These are phyloP conservation scores for Leccinum longicurvipes DNA, from an alignment of 768 basidiomycete species.

Conservation along the genomic window DNA sequence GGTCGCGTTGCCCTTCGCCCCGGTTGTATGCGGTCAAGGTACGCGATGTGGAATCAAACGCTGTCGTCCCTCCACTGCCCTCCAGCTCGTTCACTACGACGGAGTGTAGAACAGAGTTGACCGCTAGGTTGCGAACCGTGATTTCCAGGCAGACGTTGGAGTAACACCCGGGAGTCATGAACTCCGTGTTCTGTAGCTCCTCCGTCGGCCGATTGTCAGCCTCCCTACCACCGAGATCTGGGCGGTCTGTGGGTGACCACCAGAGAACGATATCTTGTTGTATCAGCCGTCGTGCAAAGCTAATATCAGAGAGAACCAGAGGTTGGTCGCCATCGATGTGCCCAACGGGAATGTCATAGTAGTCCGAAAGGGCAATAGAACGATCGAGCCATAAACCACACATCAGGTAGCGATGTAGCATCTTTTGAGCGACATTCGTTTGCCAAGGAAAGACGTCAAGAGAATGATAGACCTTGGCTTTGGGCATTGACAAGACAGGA, in stretches of 20 bases:
- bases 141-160: slow-evolving; percentile 91
- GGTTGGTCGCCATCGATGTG: slow-evolving; percentile 91
- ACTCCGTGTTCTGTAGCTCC: slow-evolving; percentile 81
- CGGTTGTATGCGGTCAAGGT: slow-evolving; percentile 88
- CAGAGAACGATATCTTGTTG: slow-evolving; percentile 91
- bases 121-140: slow-evolving; percentile 86
- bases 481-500: slow-evolving; percentile 86
- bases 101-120: slow-evolving; percentile 92
- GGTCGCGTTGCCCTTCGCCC: slow-evolving; percentile 52
- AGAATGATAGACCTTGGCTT: slow-evolving; percentile 67
- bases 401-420: slow-evolving; percentile 79
- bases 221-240: slow-evolving; percentile 93
- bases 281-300: slow-evolving; percentile 81
- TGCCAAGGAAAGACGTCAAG: slow-evolving; percentile 91
- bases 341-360: slow-evolving; percentile 90
- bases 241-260: slow-evolving; percentile 90
- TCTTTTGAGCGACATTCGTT: slow-evolving; percentile 71
- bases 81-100: slow-evolving; percentile 96
- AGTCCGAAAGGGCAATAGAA: slow-evolving; percentile 74
- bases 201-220: slow-evolving; percentile 75
- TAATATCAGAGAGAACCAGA: slow-evolving; percentile 83
- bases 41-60: slow-evolving; percentile 90
- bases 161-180: slow-evolving; percentile 81
- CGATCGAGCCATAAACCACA: slow-evolving; percentile 79
- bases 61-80: slow-evolving; percentile 89